These are phyloP conservation scores for Saccharomycopsis guyanensis DNA, from an alignment of 805 yeast genomes.

Conservation along the genomic window DNA sequence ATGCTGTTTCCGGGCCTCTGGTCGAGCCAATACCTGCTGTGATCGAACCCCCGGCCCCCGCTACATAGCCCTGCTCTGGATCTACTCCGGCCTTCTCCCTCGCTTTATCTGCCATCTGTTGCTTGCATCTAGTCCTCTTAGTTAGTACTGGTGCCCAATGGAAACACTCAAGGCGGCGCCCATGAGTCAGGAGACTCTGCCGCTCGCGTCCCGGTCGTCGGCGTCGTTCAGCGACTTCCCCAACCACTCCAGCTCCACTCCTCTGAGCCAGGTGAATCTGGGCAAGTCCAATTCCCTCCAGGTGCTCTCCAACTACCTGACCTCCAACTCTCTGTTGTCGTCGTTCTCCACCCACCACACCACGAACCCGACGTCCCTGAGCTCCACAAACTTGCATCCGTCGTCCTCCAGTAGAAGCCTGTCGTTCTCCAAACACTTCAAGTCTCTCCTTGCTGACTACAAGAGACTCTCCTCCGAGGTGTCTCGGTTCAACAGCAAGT, in stretches of 20 bases:
- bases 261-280: background rate
- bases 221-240: background rate
- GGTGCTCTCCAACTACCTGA: slow-evolving; percentile 3
- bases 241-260: background rate
- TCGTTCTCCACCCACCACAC: slow-evolving; percentile 14
- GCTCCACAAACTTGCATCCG: slow-evolving; percentile 10
- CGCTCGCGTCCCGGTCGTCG: background rate
- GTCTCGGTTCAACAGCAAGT: slow-evolving; percentile 14
- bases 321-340: slow-evolving; percentile 14
- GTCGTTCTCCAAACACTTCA: slow-evolving; percentile 6
- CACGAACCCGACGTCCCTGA: slow-evolving; percentile 13
- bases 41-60: too few species aligned
- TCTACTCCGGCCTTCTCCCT: too few species aligned
- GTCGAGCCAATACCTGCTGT: too few species aligned
- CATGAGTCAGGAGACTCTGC: background rate
- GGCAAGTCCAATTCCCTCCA: background rate
- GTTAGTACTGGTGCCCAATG: too few species aligned
- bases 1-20: too few species aligned
- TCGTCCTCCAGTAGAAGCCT: background rate
- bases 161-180: background rate
- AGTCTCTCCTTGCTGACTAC: slow-evolving; percentile 7
- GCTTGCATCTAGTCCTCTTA: too few species aligned
- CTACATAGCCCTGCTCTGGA: too few species aligned
- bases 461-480: slow-evolving; percentile 16
- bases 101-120: too few species aligned